A percentile compares a stretch with the other conserved stretches of the same genome.
Evolutionary conservation across 257 asterid species (phyloP).

Genomic region (Asclepias syriaca): DNA sequence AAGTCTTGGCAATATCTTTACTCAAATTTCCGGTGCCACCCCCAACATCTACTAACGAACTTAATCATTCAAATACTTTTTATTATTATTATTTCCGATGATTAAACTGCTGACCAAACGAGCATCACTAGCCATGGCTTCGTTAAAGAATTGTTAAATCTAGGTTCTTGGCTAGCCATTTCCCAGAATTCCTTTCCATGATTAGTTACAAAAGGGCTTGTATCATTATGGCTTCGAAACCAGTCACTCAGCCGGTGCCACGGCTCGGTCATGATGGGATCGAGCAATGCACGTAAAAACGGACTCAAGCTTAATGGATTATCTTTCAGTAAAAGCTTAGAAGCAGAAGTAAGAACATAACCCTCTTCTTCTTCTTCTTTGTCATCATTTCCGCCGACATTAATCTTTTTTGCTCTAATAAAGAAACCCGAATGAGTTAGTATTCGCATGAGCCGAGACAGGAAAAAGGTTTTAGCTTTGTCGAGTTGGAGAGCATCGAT

Average conservation of each 20-base stretch:
- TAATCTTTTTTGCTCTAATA: background rate
- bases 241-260: slow-evolving; percentile 24
- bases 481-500: slow-evolving; percentile 17
- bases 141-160: slow-evolving; percentile 22
- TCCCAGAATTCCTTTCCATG: slow-evolving; percentile 22
- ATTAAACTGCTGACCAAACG: slow-evolving; percentile 10
- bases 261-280: slow-evolving; percentile 4
- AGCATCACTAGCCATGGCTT: slow-evolving; percentile 32
- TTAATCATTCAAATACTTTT: slow-evolving; percentile 26
- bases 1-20: slow-evolving; percentile 13
- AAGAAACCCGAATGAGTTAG: slow-evolving; percentile 18
- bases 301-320: slow-evolving; percentile 4
- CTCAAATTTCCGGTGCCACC: slow-evolving; percentile 25
- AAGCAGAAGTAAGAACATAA: slow-evolving; percentile 18
- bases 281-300: background rate
- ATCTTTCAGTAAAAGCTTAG: slow-evolving; percentile 18
- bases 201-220: slow-evolving; percentile 13
- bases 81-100: slow-evolving; percentile 9
- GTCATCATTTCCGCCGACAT: background rate
- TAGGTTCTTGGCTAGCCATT: slow-evolving; percentile 5
- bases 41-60: slow-evolving; percentile 28
- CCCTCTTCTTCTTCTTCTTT: background rate
- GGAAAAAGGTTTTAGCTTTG: background rate
- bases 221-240: slow-evolving; percentile 13
- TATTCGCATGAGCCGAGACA: slow-evolving; percentile 17